A percentile compares a stretch with the other conserved stretches of the same genome.
Conservation (phyloP, 208 protist species). For the Trypanosoma boissoni region DNA sequence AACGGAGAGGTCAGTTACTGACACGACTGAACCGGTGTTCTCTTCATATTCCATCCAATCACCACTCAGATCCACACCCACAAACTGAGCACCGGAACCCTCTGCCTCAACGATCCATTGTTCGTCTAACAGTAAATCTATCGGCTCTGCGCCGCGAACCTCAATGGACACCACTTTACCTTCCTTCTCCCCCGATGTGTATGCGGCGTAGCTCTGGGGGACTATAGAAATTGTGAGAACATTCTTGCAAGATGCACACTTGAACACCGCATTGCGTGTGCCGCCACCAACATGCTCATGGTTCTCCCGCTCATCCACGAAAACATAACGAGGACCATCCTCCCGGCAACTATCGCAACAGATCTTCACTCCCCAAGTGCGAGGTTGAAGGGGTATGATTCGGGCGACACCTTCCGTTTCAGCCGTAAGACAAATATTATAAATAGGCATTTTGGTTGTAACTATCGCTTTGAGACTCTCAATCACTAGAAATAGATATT, state of each 20-base stretch:
- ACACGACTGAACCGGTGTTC: slow-evolving; percentile 25
- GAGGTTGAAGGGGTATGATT: slow-evolving; percentile 32
- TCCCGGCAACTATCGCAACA: slow-evolving; percentile 56
- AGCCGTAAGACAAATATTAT: slow-evolving; percentile 38
- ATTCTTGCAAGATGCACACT: slow-evolving; percentile 59
- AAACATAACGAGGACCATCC: slow-evolving; percentile 38
- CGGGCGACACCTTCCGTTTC: slow-evolving; percentile 48
- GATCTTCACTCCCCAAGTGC: slow-evolving; percentile 55
- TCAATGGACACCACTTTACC: slow-evolving; percentile 44
- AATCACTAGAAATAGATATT: too few species aligned
- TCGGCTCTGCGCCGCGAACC: slow-evolving; percentile 61
- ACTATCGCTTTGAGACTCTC: background rate
- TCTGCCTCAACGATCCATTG: slow-evolving; percentile 48
- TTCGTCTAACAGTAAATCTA: slow-evolving; percentile 54
- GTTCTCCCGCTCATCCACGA: slow-evolving; percentile 46
- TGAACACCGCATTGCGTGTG: slow-evolving; percentile 43
- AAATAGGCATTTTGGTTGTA: slow-evolving; percentile 49
- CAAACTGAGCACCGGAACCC: slow-evolving; percentile 28
- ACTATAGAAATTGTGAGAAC: slow-evolving; percentile 42
- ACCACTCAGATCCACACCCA: slow-evolving; percentile 49
- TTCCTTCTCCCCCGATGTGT: slow-evolving; percentile 8
- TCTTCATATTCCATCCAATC: slow-evolving; percentile 84
- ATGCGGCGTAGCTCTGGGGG: slow-evolving; percentile 10
- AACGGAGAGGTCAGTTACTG: slow-evolving; percentile 34
- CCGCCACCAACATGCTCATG: slow-evolving; percentile 47